These are phyloP conservation scores for Fusarium secorum DNA, from an alignment of 2,329 filamentous ascomycete species.

Conservation along the genomic window DNA sequence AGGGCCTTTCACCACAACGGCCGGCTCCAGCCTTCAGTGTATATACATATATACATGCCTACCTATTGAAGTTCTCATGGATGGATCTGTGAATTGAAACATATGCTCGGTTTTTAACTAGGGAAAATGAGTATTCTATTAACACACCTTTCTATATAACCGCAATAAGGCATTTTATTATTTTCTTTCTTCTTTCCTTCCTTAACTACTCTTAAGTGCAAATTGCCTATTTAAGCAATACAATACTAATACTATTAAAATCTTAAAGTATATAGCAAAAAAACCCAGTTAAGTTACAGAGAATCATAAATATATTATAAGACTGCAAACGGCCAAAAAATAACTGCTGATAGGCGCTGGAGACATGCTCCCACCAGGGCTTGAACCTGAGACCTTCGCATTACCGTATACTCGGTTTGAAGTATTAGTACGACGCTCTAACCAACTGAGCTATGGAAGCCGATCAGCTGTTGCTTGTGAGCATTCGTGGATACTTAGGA, in stretches of 20 bases:
- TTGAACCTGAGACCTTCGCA: constrained; percentile 44
- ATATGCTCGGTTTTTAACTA: constrained; percentile 6
- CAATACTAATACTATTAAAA: neutral
- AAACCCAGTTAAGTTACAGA: neutral
- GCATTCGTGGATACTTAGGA: accelerated
- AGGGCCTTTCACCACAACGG: neutral
- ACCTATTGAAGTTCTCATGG: neutral
- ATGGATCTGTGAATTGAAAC: constrained; percentile 2
- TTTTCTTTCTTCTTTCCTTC: neutral
- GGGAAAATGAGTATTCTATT: neutral
- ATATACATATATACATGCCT: neutral
- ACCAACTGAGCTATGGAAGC: constrained; percentile 44
- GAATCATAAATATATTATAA: too few species aligned
- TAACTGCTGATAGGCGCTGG: constrained; percentile 22
- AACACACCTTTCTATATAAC: neutral
- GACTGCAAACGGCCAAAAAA: constrained; percentile 1
- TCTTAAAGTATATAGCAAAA: neutral
- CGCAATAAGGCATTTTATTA: neutral
- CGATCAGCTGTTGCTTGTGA: constrained; percentile 24
- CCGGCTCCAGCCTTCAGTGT: constrained; percentile 1
- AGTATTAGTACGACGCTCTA: constrained; percentile 44
- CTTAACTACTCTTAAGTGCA: neutral
- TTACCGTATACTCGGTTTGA: constrained; percentile 34
- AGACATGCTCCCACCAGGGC: constrained; percentile 42
- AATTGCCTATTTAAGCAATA: neutral